phyloP scores from a whole-genome alignment of 306 rosid genomes.

The Arachis hypogaea region DNA sequence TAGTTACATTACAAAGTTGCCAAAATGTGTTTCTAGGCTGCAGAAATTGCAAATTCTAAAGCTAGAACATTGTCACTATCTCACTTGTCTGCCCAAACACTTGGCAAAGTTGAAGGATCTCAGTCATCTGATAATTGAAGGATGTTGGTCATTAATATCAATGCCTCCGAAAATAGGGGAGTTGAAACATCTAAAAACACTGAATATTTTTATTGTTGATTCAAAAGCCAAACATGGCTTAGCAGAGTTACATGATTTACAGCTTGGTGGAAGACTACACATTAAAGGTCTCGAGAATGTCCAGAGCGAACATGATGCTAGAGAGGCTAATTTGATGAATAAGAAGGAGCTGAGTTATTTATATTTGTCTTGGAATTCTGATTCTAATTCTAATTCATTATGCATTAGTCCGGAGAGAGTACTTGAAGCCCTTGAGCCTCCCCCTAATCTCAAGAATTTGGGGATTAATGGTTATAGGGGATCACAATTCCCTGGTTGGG shows the following conservation, averaged over 20 bases:
- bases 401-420: neutral
- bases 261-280: conserved; percentile 1
- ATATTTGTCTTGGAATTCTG: neutral
- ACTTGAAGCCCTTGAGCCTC: conserved; percentile 21
- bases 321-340: neutral
- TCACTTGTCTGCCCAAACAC: neutral
- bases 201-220: conserved; percentile 9
- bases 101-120: neutral
- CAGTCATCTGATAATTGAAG: neutral
- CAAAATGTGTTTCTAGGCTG: neutral
- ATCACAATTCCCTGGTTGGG: neutral
- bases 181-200: neutral
- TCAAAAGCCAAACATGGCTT: neutral
- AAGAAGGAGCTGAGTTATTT: neutral
- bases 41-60: conserved; percentile 21
- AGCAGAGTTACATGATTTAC: conserved; percentile 9
- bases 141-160: neutral
- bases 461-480: neutral
- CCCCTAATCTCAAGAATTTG: neutral
- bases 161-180: conserved; percentile 8
- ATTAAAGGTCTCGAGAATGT: conserved; percentile 20
- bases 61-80: accelerated
- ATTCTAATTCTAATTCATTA: neutral
- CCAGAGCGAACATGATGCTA: neutral
- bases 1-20: neutral